Evolutionary conservation across 2,329 filamentous ascomycete species (phyloP).

Genomic region (Trichoderma sp.): DNA sequence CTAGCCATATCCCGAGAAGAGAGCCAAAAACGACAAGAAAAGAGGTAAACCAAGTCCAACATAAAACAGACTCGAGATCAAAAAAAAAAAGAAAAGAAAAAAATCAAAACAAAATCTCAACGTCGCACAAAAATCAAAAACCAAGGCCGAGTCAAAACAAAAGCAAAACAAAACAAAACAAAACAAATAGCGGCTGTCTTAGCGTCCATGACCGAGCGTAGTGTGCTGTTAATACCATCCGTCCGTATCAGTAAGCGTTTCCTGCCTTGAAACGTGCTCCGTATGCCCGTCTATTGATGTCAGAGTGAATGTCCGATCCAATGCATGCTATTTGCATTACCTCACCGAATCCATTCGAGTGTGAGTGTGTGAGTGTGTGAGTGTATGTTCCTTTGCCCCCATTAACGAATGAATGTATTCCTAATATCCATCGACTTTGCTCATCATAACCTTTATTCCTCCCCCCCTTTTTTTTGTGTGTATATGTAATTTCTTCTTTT

Average conservation of each 20-base stretch:
- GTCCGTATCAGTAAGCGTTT: neutral
- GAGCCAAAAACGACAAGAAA: neutral
- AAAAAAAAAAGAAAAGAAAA: neutral
- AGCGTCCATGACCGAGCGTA: constrained; percentile 2
- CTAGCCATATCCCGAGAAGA: constrained; percentile 13
- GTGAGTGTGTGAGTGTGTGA: neutral
- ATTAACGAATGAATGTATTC: constrained; percentile 1
- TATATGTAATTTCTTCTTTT: neutral
- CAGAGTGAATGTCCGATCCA: neutral
- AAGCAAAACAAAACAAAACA: constrained; percentile 12
- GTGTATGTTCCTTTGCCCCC: neutral
- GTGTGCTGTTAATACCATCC: constrained; percentile 13
- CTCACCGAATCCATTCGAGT: neutral
- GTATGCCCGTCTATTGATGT: constrained; percentile 2
- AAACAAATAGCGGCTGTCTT: constrained; percentile 7
- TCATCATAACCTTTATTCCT: neutral
- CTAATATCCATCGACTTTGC: neutral
- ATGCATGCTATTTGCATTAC: neutral
- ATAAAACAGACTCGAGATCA: neutral
- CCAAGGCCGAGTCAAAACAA: neutral
- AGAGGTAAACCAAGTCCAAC: neutral
- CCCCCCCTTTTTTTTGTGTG: neutral
- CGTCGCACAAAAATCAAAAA: neutral
- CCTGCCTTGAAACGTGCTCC: neutral
- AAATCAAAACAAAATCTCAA: neutral